These are phyloP conservation scores for Irineochytrium annulatum DNA, from an alignment of 192 early-diverging fungal genomes.

Conservation along the genomic window DNA sequence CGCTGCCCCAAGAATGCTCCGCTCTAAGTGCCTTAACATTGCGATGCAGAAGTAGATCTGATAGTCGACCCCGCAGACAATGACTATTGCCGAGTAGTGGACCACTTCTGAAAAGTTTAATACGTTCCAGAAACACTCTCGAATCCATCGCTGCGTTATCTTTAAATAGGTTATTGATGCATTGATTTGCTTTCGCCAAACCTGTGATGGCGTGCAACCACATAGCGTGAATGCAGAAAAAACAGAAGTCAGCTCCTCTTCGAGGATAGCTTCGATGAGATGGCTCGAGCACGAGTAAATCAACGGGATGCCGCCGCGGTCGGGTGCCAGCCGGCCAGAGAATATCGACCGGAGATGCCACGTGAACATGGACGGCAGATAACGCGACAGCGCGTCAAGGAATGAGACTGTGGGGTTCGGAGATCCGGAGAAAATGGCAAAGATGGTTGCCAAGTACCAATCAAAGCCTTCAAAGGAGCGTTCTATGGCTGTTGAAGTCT, in stretches of 20 bases:
- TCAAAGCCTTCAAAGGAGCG: too few species aligned
- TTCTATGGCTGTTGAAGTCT: too few species aligned
- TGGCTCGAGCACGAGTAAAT: constrained; percentile 36
- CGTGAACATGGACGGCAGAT: constrained; percentile 23
- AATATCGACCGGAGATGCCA: constrained; percentile 23
- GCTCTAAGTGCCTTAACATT: constrained; percentile 32
- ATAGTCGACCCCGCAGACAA: constrained; percentile 38
- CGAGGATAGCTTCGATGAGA: constrained; percentile 40
- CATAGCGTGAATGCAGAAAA: constrained; percentile 45
- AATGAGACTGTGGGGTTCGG: constrained; percentile 6
- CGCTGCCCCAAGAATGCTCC: constrained; percentile 30
- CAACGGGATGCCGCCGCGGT: constrained; percentile 20
- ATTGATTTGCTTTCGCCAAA: neutral
- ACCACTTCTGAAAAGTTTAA: constrained; percentile 41
- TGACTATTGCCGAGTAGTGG: constrained; percentile 20
- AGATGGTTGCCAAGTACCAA: constrained; percentile 45
- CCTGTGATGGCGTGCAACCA: constrained; percentile 51
- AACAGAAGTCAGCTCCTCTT: constrained; percentile 36
- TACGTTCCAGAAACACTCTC: constrained; percentile 49
- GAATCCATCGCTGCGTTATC: constrained; percentile 46
- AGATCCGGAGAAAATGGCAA: constrained; percentile 27
- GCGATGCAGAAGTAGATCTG: constrained; percentile 49
- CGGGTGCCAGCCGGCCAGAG: neutral
- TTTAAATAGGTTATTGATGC: constrained; percentile 2
- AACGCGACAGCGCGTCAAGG: constrained; percentile 9